phyloP scores from a whole-genome alignment of 73 alveolate species.

The Paramecium octaurelia region DNA sequence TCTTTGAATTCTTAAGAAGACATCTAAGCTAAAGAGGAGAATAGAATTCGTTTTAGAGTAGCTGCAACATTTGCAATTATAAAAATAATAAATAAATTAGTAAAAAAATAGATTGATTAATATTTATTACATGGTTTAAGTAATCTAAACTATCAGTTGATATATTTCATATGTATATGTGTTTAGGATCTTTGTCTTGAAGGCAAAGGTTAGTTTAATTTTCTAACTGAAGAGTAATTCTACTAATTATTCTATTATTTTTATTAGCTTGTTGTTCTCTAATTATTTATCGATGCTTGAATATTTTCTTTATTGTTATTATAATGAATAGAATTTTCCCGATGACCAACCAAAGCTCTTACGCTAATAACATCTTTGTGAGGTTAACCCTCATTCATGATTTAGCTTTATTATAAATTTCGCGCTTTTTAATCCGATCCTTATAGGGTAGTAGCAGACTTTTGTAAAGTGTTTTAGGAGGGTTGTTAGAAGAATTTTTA shows the following conservation, averaged over 20 bases:
- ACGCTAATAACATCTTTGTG: slow-evolving; percentile 2
- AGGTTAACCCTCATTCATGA: neutral
- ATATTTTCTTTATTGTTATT: neutral
- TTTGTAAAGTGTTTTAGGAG: neutral
- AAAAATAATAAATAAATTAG: neutral
- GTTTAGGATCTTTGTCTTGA: slow-evolving; percentile 4
- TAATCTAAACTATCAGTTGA: neutral
- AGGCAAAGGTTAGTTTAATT: neutral
- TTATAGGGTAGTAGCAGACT: neutral
- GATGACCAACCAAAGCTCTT: slow-evolving; percentile 7
- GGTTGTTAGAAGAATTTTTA: neutral
- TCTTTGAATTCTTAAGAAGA: neutral
- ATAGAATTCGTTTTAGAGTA: neutral
- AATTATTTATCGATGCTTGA: neutral
- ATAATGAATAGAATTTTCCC: neutral
- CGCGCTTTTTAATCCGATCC: neutral
- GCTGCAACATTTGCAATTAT: neutral
- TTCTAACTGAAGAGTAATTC: neutral
- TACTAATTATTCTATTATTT: neutral
- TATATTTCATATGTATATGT: neutral
- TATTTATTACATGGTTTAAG: neutral
- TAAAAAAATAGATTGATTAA: neutral
- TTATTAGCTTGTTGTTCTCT: neutral
- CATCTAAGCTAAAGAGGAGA: neutral
- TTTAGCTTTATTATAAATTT: neutral